Conservation (phyloP, 495 filamentous ascomycete species). For the Penicillium turbatum region DNA sequence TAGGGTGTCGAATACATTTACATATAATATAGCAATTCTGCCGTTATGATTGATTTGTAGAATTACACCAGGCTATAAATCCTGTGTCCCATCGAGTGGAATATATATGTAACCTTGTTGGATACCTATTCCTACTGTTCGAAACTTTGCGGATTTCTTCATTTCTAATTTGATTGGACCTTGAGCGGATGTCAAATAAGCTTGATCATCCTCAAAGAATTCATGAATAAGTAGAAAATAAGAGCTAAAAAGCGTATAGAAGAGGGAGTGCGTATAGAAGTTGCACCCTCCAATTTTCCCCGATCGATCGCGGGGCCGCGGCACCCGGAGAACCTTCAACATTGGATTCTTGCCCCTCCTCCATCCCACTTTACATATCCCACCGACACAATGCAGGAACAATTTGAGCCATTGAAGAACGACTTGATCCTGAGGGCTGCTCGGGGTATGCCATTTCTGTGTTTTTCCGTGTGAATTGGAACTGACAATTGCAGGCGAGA, state of each 20-base stretch:
- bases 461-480: neutral
- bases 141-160: no score
- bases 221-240: neutral
- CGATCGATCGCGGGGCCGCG: constrained; percentile 14
- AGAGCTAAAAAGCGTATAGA: neutral
- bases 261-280: neutral
- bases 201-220: neutral
- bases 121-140: no score
- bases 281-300: constrained; percentile 5
- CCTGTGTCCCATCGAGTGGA: no score
- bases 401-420: constrained; percentile 81
- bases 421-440: constrained; percentile 86
- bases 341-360: constrained; percentile 22
- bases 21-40: neutral
- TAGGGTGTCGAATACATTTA: neutral
- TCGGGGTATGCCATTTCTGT: constrained; percentile 55
- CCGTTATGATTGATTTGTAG: neutral
- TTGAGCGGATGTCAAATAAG: neutral
- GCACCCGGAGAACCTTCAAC: constrained; percentile 15
- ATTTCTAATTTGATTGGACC: neutral
- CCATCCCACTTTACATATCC: constrained; percentile 20
- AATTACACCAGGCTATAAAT: no score
- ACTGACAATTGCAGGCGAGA: constrained; percentile 60
- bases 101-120: no score
- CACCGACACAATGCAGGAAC: constrained; percentile 50